Base-by-base conservation (phyloP, 1,139 yeast genomes). In the Casaregolazyma suthepensis region DNA sequence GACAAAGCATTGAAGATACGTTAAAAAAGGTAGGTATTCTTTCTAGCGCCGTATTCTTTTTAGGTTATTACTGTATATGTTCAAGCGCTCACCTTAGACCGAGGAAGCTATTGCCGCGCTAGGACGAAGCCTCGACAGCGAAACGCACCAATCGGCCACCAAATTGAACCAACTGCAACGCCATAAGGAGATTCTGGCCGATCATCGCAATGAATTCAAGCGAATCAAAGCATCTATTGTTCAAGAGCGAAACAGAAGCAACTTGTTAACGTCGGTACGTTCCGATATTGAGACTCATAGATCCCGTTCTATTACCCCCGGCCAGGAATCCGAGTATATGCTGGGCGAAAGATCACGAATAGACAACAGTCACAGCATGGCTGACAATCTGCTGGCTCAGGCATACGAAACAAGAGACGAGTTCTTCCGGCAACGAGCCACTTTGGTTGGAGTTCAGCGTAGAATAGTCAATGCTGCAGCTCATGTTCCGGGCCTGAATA, bases 391-490 rank as follows among this genome's bases (percentile, higher is more conserved):
- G 54, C 75, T 93, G 43, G 80, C 81, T 23, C 94, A 87, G 66
- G 99, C 97, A 0, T 85, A 82, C 70, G 87, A 85, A 61, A 90
- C 99, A 0, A 75, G 98, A 57, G 97, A 93, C 58, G 95, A 87
- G 65, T 78, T 93, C 54, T 63, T 79, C 52, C 76, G 83, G 51
- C 99, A 93, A 71, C 76, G 95, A 54, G 78, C 78, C 46, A 70
- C 79, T 13, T 73, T 93, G 52, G 75, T 77, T 51, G 80, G 75
- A 58, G 87, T 95, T 13, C 89, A 85, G 58, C 76, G 80, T 57
- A 76, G 81, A 56, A 74, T 91, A 57, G 74, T 82, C 58, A 78
- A 78, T 46, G 76, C 87, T 0, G 71, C 90, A 48, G 82, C 80
- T 61, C 72, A 78, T 49, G 79, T 93, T 45, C 99, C 99, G 0